Conservation (phyloP, 2,329 filamentous ascomycete genomes). For the Arthrobotrys conoides region DNA sequence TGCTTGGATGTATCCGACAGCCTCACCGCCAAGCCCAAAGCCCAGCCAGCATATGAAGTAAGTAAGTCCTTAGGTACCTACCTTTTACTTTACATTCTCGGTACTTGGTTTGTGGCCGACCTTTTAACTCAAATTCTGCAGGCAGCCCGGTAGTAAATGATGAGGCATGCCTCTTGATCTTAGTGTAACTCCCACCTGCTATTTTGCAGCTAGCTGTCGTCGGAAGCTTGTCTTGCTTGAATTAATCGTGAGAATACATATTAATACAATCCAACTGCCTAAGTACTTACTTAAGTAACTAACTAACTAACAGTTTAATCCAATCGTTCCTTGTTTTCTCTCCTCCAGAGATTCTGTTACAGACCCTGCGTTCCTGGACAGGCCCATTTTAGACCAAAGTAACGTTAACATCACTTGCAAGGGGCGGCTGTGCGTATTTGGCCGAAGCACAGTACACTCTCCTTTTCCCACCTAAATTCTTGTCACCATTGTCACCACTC, state of each 20-base stretch:
- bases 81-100: not conserved
- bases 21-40: too few relatives aligned
- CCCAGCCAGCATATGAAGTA: too few relatives aligned
- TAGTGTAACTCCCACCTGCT: conserved; percentile 14
- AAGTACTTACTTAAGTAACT: too few relatives aligned
- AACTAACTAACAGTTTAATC: too few relatives aligned
- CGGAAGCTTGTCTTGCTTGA: conserved; percentile 28
- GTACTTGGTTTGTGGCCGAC: not conserved
- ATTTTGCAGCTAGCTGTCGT: conserved; percentile 25
- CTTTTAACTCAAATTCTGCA: conserved; percentile 16
- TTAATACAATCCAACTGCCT: not conserved
- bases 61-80: too few relatives aligned
- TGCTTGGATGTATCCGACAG: too few relatives aligned
- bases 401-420: conserved; percentile 43
- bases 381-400: conserved; percentile 25
- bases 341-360: conserved; percentile 14
- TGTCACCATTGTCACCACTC: conserved; percentile 20
- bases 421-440: conserved; percentile 59
- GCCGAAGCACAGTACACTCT: conserved; percentile 31
- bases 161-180: not conserved
- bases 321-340: conserved; percentile 15
- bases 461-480: conserved; percentile 34
- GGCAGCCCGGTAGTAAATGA: not conserved
- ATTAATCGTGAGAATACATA: not conserved
- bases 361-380: conserved; percentile 14